A percentile compares a stretch with the other conserved stretches of the same genome.
Evolutionary conservation across 441 rosid species (phyloP).

Genomic region (Arabidopsis hybrid): DNA sequence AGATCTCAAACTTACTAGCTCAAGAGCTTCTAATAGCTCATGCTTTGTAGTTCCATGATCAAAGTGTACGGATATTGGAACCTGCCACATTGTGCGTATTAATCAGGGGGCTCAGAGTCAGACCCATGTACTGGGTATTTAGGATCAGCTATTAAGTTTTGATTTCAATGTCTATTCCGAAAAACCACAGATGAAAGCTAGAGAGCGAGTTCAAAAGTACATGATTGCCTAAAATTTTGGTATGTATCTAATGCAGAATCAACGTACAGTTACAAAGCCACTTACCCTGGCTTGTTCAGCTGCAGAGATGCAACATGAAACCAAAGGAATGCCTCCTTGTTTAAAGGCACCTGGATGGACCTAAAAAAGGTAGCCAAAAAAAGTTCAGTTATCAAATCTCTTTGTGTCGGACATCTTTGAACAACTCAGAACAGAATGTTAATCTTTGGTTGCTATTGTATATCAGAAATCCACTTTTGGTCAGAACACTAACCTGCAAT

Average conservation of each 20-base stretch:
- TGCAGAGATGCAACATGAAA: slow-evolving; percentile 88
- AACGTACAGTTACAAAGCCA: slow-evolving; percentile 13
- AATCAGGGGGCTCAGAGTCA: background rate
- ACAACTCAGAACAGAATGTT: background rate
- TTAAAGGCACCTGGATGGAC: slow-evolving; percentile 92
- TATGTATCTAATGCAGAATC: slow-evolving; percentile 13
- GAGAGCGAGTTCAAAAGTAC: slow-evolving; percentile 9
- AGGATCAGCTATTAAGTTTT: background rate
- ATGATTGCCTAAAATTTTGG: background rate
- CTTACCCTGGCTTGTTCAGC: slow-evolving; percentile 89
- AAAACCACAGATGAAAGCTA: background rate
- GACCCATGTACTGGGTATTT: background rate
- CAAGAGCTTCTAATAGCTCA: slow-evolving; percentile 83
- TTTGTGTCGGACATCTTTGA: background rate
- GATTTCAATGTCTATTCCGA: background rate
- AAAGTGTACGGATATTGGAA: slow-evolving; percentile 92
- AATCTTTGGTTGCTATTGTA: background rate
- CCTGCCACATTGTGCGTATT: slow-evolving; percentile 61
- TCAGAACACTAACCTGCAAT: slow-evolving; percentile 67
- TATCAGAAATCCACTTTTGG: background rate
- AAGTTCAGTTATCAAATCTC: background rate
- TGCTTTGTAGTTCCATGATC: slow-evolving; percentile 92
- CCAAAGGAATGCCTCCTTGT: slow-evolving; percentile 84
- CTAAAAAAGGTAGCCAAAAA: slow-evolving; percentile 51
- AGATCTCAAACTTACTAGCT: slow-evolving; percentile 59